phyloP scores from a whole-genome alignment of 2,329 filamentous ascomycete species.

The Ceratocystiopsis sp. region DNA sequence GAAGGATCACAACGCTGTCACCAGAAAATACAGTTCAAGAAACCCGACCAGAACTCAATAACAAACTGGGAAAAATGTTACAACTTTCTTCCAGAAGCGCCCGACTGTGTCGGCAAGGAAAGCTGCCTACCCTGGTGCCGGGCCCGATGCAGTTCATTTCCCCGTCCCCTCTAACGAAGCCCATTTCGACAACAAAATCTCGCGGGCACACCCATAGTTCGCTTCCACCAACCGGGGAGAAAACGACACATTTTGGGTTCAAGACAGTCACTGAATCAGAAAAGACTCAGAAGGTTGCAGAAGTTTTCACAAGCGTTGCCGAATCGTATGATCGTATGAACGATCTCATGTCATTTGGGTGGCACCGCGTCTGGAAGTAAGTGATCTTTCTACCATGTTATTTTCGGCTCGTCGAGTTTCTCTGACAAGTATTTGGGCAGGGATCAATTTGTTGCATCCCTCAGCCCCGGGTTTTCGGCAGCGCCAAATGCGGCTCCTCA shows the following conservation, averaged over 20 bases:
- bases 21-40: too few species aligned
- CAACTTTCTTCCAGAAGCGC: too few species aligned
- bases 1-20: too few species aligned
- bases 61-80: too few species aligned
- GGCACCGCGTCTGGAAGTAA: slow-evolving; percentile 86
- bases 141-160: too few species aligned
- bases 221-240: background rate
- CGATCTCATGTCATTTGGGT: slow-evolving; percentile 94
- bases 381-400: too few species aligned
- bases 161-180: too few species aligned
- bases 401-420: background rate
- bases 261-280: slow-evolving; percentile 66
- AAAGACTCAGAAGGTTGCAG: slow-evolving; percentile 57
- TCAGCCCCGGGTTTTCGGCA: slow-evolving; percentile 59
- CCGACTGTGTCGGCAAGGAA: too few species aligned
- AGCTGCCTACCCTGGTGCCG: too few species aligned
- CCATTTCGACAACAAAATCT: background rate
- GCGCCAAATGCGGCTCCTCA: slow-evolving; percentile 29
- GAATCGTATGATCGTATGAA: slow-evolving; percentile 97
- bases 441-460: slow-evolving; percentile 81
- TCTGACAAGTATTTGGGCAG: slow-evolving; percentile 15
- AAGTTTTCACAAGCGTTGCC: slow-evolving; percentile 89
- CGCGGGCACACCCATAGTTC: background rate
- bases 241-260: slow-evolving; percentile 75
- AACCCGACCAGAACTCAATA: too few species aligned